A percentile compares a stretch with the other conserved stretches of the same genome.
Evolutionary conservation across 257 asterid genomes (phyloP).

Genomic region (Linderniella brevidens): DNA sequence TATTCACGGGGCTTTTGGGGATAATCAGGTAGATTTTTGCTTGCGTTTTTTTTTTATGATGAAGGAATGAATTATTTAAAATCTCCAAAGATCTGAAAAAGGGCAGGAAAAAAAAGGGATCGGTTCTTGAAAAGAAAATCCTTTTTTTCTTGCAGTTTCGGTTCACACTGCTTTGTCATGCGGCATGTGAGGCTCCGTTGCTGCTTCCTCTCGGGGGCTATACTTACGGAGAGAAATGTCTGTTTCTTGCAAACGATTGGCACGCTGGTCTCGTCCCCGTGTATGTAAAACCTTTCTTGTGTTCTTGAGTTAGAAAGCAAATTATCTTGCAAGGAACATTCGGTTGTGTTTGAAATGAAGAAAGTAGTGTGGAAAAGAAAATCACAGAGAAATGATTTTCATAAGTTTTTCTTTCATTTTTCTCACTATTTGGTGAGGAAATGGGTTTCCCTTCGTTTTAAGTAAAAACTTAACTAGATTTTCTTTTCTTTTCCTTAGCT

Average conservation of each 20-base stretch:
- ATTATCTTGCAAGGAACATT: too few relatives aligned
- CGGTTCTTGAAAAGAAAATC: background rate
- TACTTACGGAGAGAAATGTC: constrained; percentile 82
- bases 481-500: too few relatives aligned
- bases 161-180: constrained; percentile 90
- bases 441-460: too few relatives aligned
- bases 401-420: too few relatives aligned
- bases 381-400: too few relatives aligned
- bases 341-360: too few relatives aligned
- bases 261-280: constrained; percentile 96
- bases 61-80: too few relatives aligned
- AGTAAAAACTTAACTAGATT: too few relatives aligned
- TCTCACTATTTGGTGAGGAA: too few relatives aligned
- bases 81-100: too few relatives aligned
- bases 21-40: constrained; percentile 59
- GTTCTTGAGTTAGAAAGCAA: constrained; percentile 1
- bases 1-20: constrained; percentile 81
- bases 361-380: too few relatives aligned
- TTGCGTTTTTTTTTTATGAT: constrained; percentile 9
- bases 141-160: constrained; percentile 47
- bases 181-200: constrained; percentile 97
- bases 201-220: constrained; percentile 87
- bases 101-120: too few relatives aligned
- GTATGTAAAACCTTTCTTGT: constrained; percentile 29
- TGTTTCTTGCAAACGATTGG: constrained; percentile 96